Base-by-base conservation (phyloP, 2,329 filamentous ascomycete genomes). In the Penicillium sclerotigenum region DNA sequence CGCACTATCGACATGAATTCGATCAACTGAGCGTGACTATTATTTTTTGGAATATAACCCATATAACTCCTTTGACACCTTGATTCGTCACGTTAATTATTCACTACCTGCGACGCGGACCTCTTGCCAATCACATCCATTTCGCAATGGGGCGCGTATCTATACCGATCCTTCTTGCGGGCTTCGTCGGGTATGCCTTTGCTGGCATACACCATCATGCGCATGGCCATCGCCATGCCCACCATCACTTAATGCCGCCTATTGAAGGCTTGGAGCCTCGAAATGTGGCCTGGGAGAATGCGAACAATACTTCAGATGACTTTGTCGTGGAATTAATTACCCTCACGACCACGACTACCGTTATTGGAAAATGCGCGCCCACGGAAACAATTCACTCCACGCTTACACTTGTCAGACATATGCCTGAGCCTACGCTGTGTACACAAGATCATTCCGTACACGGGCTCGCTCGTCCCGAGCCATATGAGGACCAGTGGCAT, bases 141-240 rank as follows among this genome's bases (percentile, higher is more conserved):
- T n/a, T 26, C 56, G 60, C 37, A 36, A 72, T 72, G 70, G 67
- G 71, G 60, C 69, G 68, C 49, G 59, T 57, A 52, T 65, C 67
- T 31, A 41, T 68, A 54, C 38, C 66, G 57, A 42, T 72, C 45
- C 52, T 68, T 50, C 50, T 64, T 20, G 65, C 65, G 28, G 56
- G 47, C 11, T 31, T 68, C 41, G 62, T 66, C 54, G 60, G 64
- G 41, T 56, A 63, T 46, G 64, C 60, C 40, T 56, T 69, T 47
- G 71, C 68, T 51, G 64, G 67, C 38, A 47, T 61, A 45, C 66
- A 65, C 52, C 65, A 69, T 18, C 65, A 65, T 51, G 57, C 48
- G 29, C 64, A 66, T 45, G 49, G 40, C 13, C 54, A 66, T 40
- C 40, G 52, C 11, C 53, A 41, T 31, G n/a, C n/a, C n/a, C n/a